Evolutionary conservation across 169 alveolate species (phyloP).

Genomic region (Neospora caninum): DNA sequence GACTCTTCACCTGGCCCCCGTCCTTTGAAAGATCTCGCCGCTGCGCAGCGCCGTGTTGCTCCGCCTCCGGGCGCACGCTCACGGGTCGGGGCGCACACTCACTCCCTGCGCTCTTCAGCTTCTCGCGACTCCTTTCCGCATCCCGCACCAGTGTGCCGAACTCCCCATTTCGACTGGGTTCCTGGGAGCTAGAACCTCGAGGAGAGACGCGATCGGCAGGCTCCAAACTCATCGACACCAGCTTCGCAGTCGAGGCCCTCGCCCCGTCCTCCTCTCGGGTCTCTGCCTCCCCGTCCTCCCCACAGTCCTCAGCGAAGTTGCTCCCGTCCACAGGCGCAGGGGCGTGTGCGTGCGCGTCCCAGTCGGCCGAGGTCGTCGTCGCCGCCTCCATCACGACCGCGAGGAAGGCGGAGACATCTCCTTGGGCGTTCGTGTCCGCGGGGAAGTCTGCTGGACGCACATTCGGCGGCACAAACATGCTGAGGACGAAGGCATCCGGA

Average conservation of each 20-base stretch:
- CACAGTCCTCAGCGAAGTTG: neutral
- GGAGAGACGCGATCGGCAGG: neutral
- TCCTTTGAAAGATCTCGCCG: neutral
- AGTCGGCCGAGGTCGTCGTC: conserved; percentile 17
- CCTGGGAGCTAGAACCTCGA: neutral
- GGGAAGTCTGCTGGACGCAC: conserved; percentile 19
- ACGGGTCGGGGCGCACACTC: neutral
- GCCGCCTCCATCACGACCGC: conserved; percentile 21
- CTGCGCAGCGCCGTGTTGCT: neutral
- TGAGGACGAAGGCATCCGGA: conserved; percentile 14
- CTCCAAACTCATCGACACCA: neutral
- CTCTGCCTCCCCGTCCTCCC: neutral
- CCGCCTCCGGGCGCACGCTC: neutral
- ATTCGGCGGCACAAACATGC: neutral
- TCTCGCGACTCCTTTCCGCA: neutral
- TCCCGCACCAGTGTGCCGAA: neutral
- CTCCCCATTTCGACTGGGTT: neutral
- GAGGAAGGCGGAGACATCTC: neutral
- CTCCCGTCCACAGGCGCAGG: neutral
- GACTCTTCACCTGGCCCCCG: neutral
- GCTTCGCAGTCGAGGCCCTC: neutral
- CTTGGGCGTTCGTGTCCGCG: neutral
- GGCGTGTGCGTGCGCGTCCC: neutral
- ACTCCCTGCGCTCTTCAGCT: neutral
- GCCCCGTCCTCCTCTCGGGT: neutral